These are phyloP conservation scores for Ceratobasidium sp. DNA, from an alignment of 1,284 basidiomycete genomes.

Conservation along the genomic window DNA sequence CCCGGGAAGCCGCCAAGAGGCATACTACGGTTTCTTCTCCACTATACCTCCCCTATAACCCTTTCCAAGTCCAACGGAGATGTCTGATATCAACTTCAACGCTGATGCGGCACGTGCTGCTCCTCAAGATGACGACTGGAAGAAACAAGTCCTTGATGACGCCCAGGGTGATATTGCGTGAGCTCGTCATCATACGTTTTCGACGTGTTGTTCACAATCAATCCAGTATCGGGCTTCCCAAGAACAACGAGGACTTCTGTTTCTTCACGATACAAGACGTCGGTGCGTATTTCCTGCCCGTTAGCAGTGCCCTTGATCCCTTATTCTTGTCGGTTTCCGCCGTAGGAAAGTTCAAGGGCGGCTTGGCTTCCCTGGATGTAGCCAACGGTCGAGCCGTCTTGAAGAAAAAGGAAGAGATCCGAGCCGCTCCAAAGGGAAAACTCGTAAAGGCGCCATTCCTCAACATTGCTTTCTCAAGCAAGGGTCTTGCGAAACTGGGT, in stretches of 20 bases:
- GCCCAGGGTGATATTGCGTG: no score
- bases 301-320: neutral
- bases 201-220: no score
- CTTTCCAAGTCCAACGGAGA: no score
- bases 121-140: no score
- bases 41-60: no score
- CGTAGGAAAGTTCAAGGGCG: neutral
- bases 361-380: neutral
- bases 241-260: neutral
- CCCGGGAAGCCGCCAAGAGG: no score
- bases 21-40: no score
- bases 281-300: neutral
- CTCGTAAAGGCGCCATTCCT: neutral
- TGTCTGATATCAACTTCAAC: no score
- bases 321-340: neutral
- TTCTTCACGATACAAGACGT: conserved; percentile 2
- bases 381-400: neutral
- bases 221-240: no score
- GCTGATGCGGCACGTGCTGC: no score
- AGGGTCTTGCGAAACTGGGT: neutral
- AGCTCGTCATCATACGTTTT: no score
- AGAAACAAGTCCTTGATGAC: no score
- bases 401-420: neutral
- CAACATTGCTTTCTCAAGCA: conserved; percentile 5
- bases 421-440: neutral